Conservation (phyloP, 345 rosid genomes). For the Moricandia moricandioides region DNA sequence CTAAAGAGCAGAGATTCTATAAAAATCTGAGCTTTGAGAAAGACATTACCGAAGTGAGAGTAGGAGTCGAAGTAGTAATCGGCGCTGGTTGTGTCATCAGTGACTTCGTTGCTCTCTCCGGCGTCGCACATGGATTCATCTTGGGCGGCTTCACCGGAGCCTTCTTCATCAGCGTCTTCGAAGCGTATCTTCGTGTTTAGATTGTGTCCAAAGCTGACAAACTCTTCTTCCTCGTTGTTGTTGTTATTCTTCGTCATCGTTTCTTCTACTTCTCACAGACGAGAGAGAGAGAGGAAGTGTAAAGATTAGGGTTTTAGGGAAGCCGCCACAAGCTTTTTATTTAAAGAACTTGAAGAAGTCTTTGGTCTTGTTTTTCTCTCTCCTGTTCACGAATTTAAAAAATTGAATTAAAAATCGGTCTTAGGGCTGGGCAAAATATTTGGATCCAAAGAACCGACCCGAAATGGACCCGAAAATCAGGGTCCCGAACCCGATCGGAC, state of each 20-base stretch:
- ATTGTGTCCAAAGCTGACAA: constrained; percentile 13
- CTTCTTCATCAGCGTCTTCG: constrained; percentile 51
- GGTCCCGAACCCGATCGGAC: no score
- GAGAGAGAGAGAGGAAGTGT: constrained; percentile 16
- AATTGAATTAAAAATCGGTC: not conserved
- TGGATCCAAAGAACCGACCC: no score
- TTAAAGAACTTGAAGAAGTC: not conserved
- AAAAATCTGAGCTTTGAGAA: not conserved
- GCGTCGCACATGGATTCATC: constrained; percentile 59
- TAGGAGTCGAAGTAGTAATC: constrained; percentile 98
- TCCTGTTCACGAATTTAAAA: not conserved
- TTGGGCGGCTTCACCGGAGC: constrained; percentile 40
- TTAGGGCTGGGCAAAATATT: no score
- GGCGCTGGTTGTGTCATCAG: constrained; percentile 82
- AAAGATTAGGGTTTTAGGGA: constrained; percentile 34
- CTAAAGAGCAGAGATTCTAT: not conserved
- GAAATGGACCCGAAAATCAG: no score
- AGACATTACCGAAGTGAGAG: constrained; percentile 83
- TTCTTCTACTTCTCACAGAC: not conserved
- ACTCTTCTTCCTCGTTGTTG: constrained; percentile 35
- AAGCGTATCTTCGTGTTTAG: constrained; percentile 51
- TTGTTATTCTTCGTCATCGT: constrained; percentile 43
- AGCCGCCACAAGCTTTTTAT: constrained; percentile 13
- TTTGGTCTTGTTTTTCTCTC: not conserved
- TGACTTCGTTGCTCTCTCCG: constrained; percentile 36